Evolutionary conservation across 179 eudicot genomes (phyloP).

Genomic region (Spergularia azorica): DNA sequence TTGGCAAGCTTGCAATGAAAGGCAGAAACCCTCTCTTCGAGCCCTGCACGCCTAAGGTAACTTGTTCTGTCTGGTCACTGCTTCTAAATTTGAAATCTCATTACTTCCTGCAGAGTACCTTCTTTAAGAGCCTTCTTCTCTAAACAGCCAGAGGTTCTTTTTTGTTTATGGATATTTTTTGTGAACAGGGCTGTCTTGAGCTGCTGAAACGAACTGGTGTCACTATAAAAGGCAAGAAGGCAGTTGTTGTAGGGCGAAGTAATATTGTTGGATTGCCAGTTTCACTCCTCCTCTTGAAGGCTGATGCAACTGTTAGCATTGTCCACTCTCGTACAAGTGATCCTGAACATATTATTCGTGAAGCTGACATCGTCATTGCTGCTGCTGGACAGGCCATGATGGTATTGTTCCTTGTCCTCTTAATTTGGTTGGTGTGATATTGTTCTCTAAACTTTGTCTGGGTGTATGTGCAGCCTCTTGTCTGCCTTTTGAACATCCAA

Average conservation of each 20-base stretch:
- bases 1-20: conserved; percentile 98
- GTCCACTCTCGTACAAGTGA: conserved; percentile 83
- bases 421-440: not conserved
- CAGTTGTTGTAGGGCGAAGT: conserved; percentile 96
- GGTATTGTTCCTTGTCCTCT: conserved; percentile 44
- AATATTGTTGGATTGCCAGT: conserved; percentile 95
- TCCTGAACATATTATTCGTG: conserved; percentile 69
- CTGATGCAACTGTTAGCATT: conserved; percentile 83
- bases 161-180: not conserved
- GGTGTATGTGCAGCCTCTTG: not conserved
- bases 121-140: not conserved
- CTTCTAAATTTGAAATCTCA: not conserved
- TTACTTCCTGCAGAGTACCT: not conserved
- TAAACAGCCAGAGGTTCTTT: not conserved
- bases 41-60: conserved; percentile 97
- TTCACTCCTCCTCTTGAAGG: conserved; percentile 82
- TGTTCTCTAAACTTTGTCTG: not conserved
- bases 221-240: conserved; percentile 74
- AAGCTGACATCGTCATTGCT: conserved; percentile 91
- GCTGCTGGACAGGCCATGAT: conserved; percentile 95
- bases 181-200: conserved; percentile 85
- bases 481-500: not conserved
- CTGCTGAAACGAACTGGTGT: conserved; percentile 76
- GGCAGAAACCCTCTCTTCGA: conserved; percentile 88
- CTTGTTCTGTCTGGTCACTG: not conserved